A percentile compares a stretch with the other conserved stretches of the same genome.
These are phyloP conservation scores for Leccinum subfulvum DNA, from an alignment of 1,284 basidiomycete species.

Conservation along the genomic window DNA sequence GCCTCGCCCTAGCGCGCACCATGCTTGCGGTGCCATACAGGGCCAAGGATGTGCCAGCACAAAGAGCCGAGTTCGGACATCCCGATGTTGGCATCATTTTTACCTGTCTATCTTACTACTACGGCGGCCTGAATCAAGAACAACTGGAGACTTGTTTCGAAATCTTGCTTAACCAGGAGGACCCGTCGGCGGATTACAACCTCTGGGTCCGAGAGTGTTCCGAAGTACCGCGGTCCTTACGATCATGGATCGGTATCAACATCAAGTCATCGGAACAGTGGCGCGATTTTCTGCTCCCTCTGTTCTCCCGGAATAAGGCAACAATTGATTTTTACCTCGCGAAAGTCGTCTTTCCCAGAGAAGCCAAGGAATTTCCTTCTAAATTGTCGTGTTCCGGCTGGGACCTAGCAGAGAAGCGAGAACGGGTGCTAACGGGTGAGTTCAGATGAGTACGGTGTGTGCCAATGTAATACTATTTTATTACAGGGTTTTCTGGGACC, in stretches of 20 bases:
- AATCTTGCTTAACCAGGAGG: constrained; percentile 42
- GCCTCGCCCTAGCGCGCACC: constrained; percentile 44
- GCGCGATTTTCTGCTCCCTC: constrained; percentile 31
- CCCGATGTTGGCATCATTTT: constrained; percentile 49
- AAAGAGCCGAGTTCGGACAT: constrained; percentile 54
- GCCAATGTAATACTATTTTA: neutral
- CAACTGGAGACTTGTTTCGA: constrained; percentile 43
- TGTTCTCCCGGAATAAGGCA: constrained; percentile 27
- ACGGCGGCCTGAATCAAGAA: constrained; percentile 40
- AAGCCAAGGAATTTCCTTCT: constrained; percentile 45
- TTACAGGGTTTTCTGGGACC: neutral
- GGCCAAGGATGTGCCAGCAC: constrained; percentile 51
- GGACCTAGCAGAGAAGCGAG: constrained; percentile 46
- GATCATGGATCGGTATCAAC: constrained; percentile 41
- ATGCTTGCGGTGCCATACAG: constrained; percentile 53
- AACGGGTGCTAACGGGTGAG: constrained; percentile 28
- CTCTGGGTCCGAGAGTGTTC: constrained; percentile 36
- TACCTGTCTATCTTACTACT: constrained; percentile 54
- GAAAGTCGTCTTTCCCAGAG: constrained; percentile 23
- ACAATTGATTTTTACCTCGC: constrained; percentile 51
- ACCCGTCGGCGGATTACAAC: constrained; percentile 44
- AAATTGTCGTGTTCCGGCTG: constrained; percentile 51
- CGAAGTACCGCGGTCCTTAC: constrained; percentile 32
- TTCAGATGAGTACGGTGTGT: neutral
- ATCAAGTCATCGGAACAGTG: constrained; percentile 40